These are phyloP conservation scores for Tetracladium setigerum DNA, from an alignment of 495 filamentous ascomycete genomes.

Conservation along the genomic window DNA sequence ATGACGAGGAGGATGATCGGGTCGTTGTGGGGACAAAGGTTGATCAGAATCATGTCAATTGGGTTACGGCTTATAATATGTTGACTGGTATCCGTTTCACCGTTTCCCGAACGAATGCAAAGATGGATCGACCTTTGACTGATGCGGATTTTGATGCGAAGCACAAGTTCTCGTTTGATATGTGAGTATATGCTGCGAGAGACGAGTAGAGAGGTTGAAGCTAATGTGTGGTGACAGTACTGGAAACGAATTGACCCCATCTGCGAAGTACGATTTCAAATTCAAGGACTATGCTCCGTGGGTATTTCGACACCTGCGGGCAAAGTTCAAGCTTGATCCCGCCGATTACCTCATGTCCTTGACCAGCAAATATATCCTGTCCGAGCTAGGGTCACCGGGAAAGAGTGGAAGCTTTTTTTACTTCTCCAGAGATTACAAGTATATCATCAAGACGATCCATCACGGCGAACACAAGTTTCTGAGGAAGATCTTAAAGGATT, in stretches of 20 bases:
- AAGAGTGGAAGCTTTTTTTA: constrained; percentile 99
- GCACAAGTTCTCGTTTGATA: constrained; percentile 98
- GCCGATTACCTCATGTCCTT: constrained; percentile 98
- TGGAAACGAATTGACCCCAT: constrained; percentile 94
- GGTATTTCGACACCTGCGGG: constrained; percentile 92
- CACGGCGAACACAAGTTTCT: constrained; percentile 94
- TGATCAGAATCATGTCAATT: constrained; percentile 95
- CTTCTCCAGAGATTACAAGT: constrained; percentile 99
- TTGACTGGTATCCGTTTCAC: constrained; percentile 96
- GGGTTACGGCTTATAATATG: constrained; percentile 99
- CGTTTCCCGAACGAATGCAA: constrained; percentile 94
- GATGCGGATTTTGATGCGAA: constrained; percentile 85
- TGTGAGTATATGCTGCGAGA: constrained; percentile 37
- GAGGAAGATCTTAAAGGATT: constrained; percentile 83
- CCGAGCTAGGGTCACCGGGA: constrained; percentile 91
- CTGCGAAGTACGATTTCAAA: constrained; percentile 99
- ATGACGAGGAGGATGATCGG: constrained; percentile 89
- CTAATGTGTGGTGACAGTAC: constrained; percentile 39
- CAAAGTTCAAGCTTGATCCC: constrained; percentile 85
- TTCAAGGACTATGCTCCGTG: constrained; percentile 99
- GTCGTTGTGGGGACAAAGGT: constrained; percentile 97
- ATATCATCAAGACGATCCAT: constrained; percentile 99
- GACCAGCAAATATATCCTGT: constrained; percentile 97
- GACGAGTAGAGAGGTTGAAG: constrained; percentile 33
- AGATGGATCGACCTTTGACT: constrained; percentile 81